Evolutionary conservation across 176 grass and related monocot genomes (phyloP), one percentile per base, ranked within the genome.

Genomic region (Aegilops bicornis): DNA sequence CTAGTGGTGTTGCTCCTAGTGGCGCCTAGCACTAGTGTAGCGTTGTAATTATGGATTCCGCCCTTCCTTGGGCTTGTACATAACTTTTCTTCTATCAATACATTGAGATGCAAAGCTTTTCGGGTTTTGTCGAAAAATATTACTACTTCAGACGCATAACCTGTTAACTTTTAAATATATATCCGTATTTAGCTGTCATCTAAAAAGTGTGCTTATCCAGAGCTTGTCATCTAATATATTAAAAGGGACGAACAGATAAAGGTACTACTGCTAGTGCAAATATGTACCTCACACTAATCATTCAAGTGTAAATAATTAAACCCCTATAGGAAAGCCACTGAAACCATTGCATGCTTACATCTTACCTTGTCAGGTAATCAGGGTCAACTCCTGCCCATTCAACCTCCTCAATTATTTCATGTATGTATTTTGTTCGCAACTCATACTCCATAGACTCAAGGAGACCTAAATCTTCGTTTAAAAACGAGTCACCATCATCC

Each of bases 401-500:
- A 19, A 92, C 89, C 81, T 89, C 86, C 88, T 98, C 88, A 88
- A 96, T 94, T 86, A 94, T 96, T 87, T 98, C 94, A 91, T 87
- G 84, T 77, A 98, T 90, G 83, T 96, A 88, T 82, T 96, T 96
- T n/a, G 88, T 94, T 90, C 94, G 88, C 10, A 83, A 70, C 24
- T 96, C 85, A 14, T 91, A 98, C 88, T 98, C 97, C 61, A 98
- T 86, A 73, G 94, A 94, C 79, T 98, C 97, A 2, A 98, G 85
- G 71, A 98, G 94, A 81, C 61, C 77, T 84, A 98, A 79, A 92
- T 98, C 97, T 79, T 98, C 89, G 54, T 90, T 85, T 81, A 96
- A 83, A 92, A 98, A 94, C 17, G 89, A 86, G 54, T 83, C 90
- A 54, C 90, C 97, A 77, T 98, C 77, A 29, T 86, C 88, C 54